Evolutionary conservation across 1,139 yeast genomes (phyloP).

Genomic region (Pichia sp.): DNA sequence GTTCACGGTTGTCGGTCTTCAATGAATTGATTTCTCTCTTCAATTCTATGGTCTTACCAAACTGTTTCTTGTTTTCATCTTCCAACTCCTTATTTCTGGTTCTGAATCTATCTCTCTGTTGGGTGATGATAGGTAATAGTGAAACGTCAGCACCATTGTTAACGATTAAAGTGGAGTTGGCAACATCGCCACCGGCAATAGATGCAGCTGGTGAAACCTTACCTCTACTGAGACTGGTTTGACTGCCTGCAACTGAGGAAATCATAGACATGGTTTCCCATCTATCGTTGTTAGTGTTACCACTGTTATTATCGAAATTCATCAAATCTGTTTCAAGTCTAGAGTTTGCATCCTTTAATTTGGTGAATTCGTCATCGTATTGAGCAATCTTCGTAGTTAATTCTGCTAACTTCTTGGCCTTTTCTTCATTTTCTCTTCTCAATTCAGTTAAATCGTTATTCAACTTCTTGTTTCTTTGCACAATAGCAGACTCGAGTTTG

Average conservation of each 20-base stretch:
- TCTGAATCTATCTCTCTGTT: constrained; percentile 92
- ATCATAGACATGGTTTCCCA: constrained; percentile 72
- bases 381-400: constrained; percentile 43
- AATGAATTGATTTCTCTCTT: constrained; percentile 62
- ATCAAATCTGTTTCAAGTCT: constrained; percentile 73
- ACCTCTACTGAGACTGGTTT: constrained; percentile 20
- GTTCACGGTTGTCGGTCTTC: constrained; percentile 71
- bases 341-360: constrained; percentile 44
- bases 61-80: constrained; percentile 67
- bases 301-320: constrained; percentile 37
- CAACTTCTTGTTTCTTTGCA: constrained; percentile 59
- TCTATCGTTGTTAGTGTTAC: constrained; percentile 28
- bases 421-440: constrained; percentile 51
- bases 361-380: constrained; percentile 37
- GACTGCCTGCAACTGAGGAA: constrained; percentile 50
- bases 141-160: constrained; percentile 33
- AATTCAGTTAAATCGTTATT: constrained; percentile 58
- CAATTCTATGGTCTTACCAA: constrained; percentile 53
- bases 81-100: constrained; percentile 79
- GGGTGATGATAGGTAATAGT: constrained; percentile 84
- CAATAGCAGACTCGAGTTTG: constrained; percentile 46
- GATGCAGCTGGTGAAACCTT: constrained; percentile 50
- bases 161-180: background rate
- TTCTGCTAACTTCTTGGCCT: constrained; percentile 31
- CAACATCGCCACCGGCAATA: constrained; percentile 42